Evolutionary conservation across 2,329 filamentous ascomycete genomes (phyloP).

Genomic region (Phoma herbarum): DNA sequence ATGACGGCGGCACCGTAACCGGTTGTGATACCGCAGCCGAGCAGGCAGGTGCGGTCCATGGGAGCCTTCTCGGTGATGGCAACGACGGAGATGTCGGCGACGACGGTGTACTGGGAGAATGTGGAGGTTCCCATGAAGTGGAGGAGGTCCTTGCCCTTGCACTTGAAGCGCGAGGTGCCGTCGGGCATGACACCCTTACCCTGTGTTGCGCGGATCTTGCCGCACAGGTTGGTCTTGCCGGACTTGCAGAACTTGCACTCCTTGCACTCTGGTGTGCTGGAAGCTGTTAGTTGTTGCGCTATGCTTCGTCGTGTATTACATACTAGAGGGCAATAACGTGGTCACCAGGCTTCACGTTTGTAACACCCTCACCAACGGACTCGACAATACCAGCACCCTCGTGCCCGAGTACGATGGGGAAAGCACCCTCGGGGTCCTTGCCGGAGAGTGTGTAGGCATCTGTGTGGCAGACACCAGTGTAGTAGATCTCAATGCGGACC

Average conservation of each 20-base stretch:
- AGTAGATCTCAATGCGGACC: constrained; percentile 95
- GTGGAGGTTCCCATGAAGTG: constrained; percentile 99
- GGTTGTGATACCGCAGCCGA: constrained; percentile 98
- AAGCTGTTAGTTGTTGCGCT: constrained; percentile 29
- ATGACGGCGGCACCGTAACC: constrained; percentile 96
- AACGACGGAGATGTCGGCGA: constrained; percentile 97
- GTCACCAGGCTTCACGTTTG: constrained; percentile 91
- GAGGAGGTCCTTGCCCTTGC: constrained; percentile 91
- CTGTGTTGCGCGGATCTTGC: constrained; percentile 97
- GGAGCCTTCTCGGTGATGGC: constrained; percentile 88
- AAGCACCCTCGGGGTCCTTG: constrained; percentile 86
- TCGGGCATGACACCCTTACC: constrained; percentile 97
- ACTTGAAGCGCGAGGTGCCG: constrained; percentile 92
- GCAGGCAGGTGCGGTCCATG: constrained; percentile 94
- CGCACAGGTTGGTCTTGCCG: constrained; percentile 98
- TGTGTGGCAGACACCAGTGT: constrained; percentile 99
- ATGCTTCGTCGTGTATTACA: constrained; percentile 17
- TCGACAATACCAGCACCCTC: constrained; percentile 56
- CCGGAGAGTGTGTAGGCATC: constrained; percentile 73
- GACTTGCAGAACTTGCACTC: constrained; percentile 99
- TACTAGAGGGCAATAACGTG: constrained; percentile 69
- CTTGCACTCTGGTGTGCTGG: constrained; percentile 91
- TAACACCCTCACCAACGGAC: constrained; percentile 87
- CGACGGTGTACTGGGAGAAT: constrained; percentile 98
- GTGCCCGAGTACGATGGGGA: constrained; percentile 55